phyloP scores from a whole-genome alignment of 2,329 filamentous ascomycete species.

The Calonectria montana region DNA sequence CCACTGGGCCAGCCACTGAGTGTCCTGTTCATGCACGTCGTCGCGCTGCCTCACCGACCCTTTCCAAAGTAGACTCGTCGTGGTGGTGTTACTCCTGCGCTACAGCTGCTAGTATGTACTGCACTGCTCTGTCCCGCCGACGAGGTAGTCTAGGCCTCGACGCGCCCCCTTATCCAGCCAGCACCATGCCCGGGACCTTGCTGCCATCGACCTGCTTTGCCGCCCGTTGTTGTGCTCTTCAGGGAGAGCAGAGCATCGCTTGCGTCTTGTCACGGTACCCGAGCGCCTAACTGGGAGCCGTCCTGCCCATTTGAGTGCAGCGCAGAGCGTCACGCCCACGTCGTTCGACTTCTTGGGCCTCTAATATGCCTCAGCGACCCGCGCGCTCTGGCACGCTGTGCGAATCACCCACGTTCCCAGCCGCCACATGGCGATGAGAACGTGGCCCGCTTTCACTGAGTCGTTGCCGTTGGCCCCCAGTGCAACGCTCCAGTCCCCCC shows the following conservation, averaged over 20 bases:
- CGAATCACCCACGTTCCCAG: slow-evolving; percentile 36
- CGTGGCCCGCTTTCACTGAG: slow-evolving; percentile 46
- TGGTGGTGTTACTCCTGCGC: slow-evolving; percentile 21
- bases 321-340: slow-evolving; percentile 7
- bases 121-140: slow-evolving; percentile 13
- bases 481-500: slow-evolving; percentile 35
- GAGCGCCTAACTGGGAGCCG: slow-evolving; percentile 18
- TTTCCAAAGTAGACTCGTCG: slow-evolving; percentile 37
- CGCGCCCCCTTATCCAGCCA: background rate
- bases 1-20: slow-evolving; percentile 43
- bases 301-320: background rate
- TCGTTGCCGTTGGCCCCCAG: slow-evolving; percentile 38
- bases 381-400: slow-evolving; percentile 30
- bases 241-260: slow-evolving; percentile 8
- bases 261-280: slow-evolving; percentile 4
- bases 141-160: background rate
- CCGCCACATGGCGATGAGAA: slow-evolving; percentile 45
- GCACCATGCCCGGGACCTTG: background rate
- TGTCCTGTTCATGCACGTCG: slow-evolving; percentile 48
- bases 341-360: slow-evolving; percentile 13
- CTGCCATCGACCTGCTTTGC: slow-evolving; percentile 13
- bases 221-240: slow-evolving; percentile 6
- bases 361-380: slow-evolving; percentile 30
- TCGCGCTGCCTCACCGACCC: slow-evolving; percentile 47
- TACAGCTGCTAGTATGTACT: background rate